Evolutionary conservation across 225 moss, liverwort and hornwort species (phyloP), one percentile per base, ranked within the genome.

Genomic region (Polytrichum commune): DNA sequence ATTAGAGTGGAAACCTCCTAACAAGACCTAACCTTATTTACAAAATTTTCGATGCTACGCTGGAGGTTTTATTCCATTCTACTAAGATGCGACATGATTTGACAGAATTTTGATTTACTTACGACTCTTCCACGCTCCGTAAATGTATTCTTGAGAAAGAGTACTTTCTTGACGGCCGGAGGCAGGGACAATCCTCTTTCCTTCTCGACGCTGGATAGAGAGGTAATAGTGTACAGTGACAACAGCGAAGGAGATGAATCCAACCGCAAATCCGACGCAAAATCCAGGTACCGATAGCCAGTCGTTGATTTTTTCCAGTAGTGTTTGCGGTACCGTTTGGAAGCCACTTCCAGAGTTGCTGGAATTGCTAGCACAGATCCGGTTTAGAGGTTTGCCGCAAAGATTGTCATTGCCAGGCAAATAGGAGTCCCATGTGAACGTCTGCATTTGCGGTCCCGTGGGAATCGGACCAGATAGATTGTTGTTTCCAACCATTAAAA

Each of bases 381-480:
- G 54, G 20, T 5, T 8, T 19, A 78, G 73, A 4, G 78, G 78
- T 29, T 7, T 38, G 25, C 78, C 78, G 61, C 78, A 78, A 19
- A 78, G 57, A 6, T 5, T 60, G 4, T 28, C 46, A 68, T 78
- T 78, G 5, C 69, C 73, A 6, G 67, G 78, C 33, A 69, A 68
- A 23, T 72, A 78, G 3, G 78, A 78, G 46, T 78, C 78, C 33
- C 63, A 63, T n/a, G 19, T 28, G 22, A 78, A 73, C 5, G 73
- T 73, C 63, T 78, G 73, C 62, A 78, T 7, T 63, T 78, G 73
- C 69, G 78, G 67, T 29, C 78, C 78, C 22, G 68, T 72, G 7
- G 78, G 78, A 64, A 73, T 73, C 27, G 0, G 27, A 54, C 78
- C 73, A 27, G 56, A 46, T 4, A 73, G 78, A 24, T 69, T 24